Base-by-base conservation (phyloP, 192 early-diverging fungal genomes). In the Backusella liffmaniae region DNA sequence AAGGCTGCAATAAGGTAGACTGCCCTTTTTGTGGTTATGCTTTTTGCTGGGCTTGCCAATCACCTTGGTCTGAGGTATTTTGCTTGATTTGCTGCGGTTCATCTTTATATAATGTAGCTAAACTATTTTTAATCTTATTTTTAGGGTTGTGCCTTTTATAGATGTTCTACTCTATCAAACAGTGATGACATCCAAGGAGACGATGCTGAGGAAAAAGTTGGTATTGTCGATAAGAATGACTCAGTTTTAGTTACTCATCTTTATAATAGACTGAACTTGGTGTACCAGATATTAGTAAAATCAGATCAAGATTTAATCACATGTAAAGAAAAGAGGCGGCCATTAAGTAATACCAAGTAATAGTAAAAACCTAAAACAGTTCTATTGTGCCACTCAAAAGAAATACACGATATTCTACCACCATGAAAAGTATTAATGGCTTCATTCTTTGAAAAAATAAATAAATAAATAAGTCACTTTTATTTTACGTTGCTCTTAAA, bases 1-100 rank as follows among this genome's bases (percentile, higher is more conserved):
- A 91, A 74, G 90, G 90, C 9, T 91, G 90, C 72, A 89, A 91
- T 70, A 91, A 91, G 75, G 85, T 91, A 0, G 90, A 91, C 37
- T 91, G 90, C 34, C 80, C 86, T 62, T 84, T 82, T 16, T 91
- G 90, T 74, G 90, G 90, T 4, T 79, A 85, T 74, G 80, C 84
- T 21, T 91, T 91, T 70, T 91, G 90, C 73, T 91, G 90, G 90
- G 67, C 86, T 21, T 88, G 84, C 66, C 82, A 87, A 49, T 77
- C 80, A 78, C 42, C 85, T 5, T 90, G 90, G 90, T 83, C 83
- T 39, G 89, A 86, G 67, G 80, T 81, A 73, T 29, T 42, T 16
- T 67, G 34, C 13, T 34, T 35, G 49, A 39, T 10, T 39, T 42
- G n/a, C 16, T 44, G 42, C 12, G 42, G 42, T 44, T 4, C 15